Evolutionary conservation across 768 basidiomycete species (phyloP).

Genomic region (Tricholoma flavovirens): DNA sequence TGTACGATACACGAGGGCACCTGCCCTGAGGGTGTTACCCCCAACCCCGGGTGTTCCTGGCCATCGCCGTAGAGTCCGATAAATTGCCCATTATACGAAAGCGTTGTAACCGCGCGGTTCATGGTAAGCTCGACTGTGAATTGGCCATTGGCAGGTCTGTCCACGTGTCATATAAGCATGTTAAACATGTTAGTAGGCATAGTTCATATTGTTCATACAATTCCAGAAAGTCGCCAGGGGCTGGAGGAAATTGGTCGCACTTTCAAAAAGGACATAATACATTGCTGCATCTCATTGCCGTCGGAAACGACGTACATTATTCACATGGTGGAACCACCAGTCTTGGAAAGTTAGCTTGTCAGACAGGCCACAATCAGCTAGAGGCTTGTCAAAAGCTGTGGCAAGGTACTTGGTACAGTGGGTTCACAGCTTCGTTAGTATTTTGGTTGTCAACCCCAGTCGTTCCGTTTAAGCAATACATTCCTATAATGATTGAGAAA

Average conservation of each 20-base stretch:
- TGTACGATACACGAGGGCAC: conserved; percentile 36
- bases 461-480: conserved; percentile 42
- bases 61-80: conserved; percentile 41
- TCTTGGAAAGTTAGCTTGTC: conserved; percentile 15
- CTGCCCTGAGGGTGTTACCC: conserved; percentile 22
- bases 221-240: conserved; percentile 35
- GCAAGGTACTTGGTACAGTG: conserved; percentile 37
- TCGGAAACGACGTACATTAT: conserved; percentile 22
- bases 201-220: conserved; percentile 24
- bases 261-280: conserved; percentile 11
- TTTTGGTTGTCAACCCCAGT: conserved; percentile 29
- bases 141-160: conserved; percentile 39
- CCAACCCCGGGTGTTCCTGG: conserved; percentile 28
- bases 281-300: neutral
- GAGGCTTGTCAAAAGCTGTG: neutral
- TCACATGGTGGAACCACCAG: conserved; percentile 29
- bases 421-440: conserved; percentile 34
- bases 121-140: conserved; percentile 45
- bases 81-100: conserved; percentile 34
- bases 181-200: too few species aligned
- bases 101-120: conserved; percentile 42
- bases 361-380: neutral
- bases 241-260: conserved; percentile 41
- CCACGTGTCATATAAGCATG: too few species aligned
- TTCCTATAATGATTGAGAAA: conserved; percentile 18